Percentiles rank a stretch among this genome's conserved stretches.
Evolutionary conservation across 805 yeast genomes (phyloP).

Genomic region (Huiozyma naganishii): DNA sequence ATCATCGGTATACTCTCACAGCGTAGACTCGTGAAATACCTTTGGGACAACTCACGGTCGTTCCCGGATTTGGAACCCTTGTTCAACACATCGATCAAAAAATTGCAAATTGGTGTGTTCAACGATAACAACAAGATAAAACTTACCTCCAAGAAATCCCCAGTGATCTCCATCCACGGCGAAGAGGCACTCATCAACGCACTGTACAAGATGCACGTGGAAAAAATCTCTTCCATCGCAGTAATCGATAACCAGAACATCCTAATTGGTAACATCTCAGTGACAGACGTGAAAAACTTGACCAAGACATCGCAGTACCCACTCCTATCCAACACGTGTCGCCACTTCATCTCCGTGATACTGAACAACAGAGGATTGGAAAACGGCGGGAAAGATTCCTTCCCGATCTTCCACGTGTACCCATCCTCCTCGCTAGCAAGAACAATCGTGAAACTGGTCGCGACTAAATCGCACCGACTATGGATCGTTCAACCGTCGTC

Average conservation of each 20-base stretch:
- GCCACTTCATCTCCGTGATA: slow-evolving; percentile 80
- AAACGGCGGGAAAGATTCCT: slow-evolving; percentile 78
- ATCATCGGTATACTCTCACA: slow-evolving; percentile 83
- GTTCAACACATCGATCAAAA: slow-evolving; percentile 54
- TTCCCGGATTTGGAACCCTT: slow-evolving; percentile 72
- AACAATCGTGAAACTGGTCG: slow-evolving; percentile 90
- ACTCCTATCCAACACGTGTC: slow-evolving; percentile 65
- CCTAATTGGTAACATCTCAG: slow-evolving; percentile 83
- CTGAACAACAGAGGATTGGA: slow-evolving; percentile 79
- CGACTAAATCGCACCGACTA: slow-evolving; percentile 82
- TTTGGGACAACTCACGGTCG: slow-evolving; percentile 87
- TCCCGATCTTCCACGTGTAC: slow-evolving; percentile 90
- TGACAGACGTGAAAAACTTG: slow-evolving; percentile 82
- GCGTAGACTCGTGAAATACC: slow-evolving; percentile 68
- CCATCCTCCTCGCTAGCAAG: slow-evolving; percentile 68
- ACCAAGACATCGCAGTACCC: slow-evolving; percentile 78
- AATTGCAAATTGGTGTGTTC: slow-evolving; percentile 63
- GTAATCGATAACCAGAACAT: slow-evolving; percentile 70
- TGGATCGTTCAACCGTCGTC: slow-evolving; percentile 55
- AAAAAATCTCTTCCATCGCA: slow-evolving; percentile 79
- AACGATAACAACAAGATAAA: slow-evolving; percentile 17
- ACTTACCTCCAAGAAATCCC: slow-evolving; percentile 28
- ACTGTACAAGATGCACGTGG: slow-evolving; percentile 67
- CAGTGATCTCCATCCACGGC: slow-evolving; percentile 71
- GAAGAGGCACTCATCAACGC: slow-evolving; percentile 83